These are phyloP conservation scores for Nicotiana knightiana DNA, from an alignment of 257 asterid species.

Conservation along the genomic window DNA sequence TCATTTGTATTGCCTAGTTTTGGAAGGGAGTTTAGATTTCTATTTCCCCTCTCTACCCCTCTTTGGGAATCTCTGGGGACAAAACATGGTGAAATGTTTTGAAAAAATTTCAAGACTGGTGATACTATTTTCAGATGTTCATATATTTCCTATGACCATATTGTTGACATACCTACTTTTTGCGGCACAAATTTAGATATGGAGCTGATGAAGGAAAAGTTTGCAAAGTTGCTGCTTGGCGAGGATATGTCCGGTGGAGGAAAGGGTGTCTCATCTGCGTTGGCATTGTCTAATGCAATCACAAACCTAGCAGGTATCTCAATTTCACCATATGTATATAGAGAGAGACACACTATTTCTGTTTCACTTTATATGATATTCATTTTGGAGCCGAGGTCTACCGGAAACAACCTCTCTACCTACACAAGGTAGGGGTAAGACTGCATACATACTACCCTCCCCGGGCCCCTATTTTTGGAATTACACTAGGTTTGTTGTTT, in stretches of 20 bases:
- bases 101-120: not conserved
- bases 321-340: not conserved
- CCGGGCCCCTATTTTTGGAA: no score
- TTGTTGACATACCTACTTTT: not conserved
- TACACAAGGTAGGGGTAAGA: no score
- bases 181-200: conserved; percentile 31
- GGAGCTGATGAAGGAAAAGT: conserved; percentile 84
- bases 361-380: not conserved
- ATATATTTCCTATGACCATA: not conserved
- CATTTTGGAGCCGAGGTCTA: no score
- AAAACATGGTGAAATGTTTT: not conserved
- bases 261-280: conserved; percentile 89
- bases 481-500: not conserved
- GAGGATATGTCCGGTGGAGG: conserved; percentile 99
- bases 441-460: no score
- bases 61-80: not conserved
- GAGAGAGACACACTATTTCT: not conserved
- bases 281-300: conserved; percentile 88
- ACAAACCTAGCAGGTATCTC: conserved; percentile 80
- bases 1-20: not conserved
- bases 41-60: not conserved
- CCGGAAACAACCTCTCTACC: no score
- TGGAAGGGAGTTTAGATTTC: not conserved
- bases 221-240: conserved; percentile 83
- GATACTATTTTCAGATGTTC: not conserved